Evolutionary conservation across 768 basidiomycete genomes (phyloP).

Genomic region (Gloeophyllum trabeum): DNA sequence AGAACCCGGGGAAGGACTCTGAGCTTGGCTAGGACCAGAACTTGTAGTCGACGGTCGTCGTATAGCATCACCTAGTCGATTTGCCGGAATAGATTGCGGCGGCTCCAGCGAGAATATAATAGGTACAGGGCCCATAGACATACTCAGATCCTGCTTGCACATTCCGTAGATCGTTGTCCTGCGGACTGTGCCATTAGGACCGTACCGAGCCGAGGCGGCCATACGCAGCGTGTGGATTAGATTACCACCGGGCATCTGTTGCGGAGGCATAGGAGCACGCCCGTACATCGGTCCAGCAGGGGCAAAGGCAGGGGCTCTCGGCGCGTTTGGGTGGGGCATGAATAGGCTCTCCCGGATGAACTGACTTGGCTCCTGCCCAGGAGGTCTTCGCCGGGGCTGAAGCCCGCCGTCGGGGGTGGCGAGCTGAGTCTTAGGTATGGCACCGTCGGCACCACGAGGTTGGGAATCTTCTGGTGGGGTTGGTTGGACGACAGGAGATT

Average conservation of each 20-base stretch:
- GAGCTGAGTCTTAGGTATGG: no score
- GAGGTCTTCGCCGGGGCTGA: no score
- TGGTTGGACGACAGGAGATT: no score
- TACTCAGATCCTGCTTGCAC: slow-evolving; percentile 37
- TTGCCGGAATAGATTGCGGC: slow-evolving; percentile 19
- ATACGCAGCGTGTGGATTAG: slow-evolving; percentile 13
- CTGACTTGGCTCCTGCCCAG: no score
- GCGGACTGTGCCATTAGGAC: slow-evolving; percentile 17
- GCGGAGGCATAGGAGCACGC: slow-evolving; percentile 13
- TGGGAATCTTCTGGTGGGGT: no score
- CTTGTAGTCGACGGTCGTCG: no score
- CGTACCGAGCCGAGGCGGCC: slow-evolving; percentile 9
- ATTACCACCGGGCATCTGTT: slow-evolving; percentile 8
- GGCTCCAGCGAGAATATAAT: slow-evolving; percentile 52
- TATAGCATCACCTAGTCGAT: no score
- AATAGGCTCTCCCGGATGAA: no score
- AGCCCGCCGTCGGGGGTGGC: no score
- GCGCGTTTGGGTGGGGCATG: slow-evolving; percentile 44
- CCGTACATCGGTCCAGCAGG: slow-evolving; percentile 55
- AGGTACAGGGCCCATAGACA: slow-evolving; percentile 44
- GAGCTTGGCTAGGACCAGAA: no score
- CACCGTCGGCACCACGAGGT: no score
- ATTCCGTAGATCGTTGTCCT: slow-evolving; percentile 52
- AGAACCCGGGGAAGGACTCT: no score
- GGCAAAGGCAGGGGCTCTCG: slow-evolving; percentile 24